Conservation (phyloP, 2,329 filamentous ascomycete genomes). For the Calonectria pteridis region DNA sequence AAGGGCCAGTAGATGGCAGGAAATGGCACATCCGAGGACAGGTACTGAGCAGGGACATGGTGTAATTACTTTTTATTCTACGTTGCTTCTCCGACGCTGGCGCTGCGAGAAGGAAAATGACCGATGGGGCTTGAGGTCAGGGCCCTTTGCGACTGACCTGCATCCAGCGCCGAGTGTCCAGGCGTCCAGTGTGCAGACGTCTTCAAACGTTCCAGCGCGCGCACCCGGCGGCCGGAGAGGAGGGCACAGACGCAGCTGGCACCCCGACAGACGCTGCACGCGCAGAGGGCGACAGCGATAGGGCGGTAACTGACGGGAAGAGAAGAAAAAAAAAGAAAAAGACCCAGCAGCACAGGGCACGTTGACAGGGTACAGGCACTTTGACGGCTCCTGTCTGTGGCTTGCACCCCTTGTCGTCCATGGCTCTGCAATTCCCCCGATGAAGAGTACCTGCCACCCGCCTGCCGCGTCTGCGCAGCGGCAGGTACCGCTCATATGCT, state of each 20-base stretch:
- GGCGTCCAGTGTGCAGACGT: not conserved
- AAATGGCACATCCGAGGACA: conserved; percentile 3
- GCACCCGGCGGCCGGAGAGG: not conserved
- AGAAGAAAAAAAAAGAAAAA: not conserved
- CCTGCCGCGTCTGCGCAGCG: not conserved
- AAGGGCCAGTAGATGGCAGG: conserved; percentile 1
- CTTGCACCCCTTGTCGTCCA: conserved; percentile 1
- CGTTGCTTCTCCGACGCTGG: not conserved
- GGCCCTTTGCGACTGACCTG: conserved; percentile 6
- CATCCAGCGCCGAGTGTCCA: not conserved
- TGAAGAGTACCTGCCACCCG: not conserved
- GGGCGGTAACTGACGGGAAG: not conserved
- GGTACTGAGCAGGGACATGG: not conserved
- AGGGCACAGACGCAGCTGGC: not conserved
- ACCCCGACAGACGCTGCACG: conserved; percentile 1
- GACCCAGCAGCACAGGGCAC: not conserved
- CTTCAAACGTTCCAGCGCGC: conserved; percentile 11
- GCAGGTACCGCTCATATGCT: conserved; percentile 1
- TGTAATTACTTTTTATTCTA: not conserved
- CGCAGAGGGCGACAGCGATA: not conserved
- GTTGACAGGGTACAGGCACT: conserved; percentile 3
- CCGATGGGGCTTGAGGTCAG: not conserved
- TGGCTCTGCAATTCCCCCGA: conserved; percentile 7
- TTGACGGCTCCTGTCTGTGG: conserved; percentile 1
- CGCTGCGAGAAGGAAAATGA: not conserved